phyloP scores from a whole-genome alignment of 371 early-diverging fungal genomes.

The Circinella minor region DNA sequence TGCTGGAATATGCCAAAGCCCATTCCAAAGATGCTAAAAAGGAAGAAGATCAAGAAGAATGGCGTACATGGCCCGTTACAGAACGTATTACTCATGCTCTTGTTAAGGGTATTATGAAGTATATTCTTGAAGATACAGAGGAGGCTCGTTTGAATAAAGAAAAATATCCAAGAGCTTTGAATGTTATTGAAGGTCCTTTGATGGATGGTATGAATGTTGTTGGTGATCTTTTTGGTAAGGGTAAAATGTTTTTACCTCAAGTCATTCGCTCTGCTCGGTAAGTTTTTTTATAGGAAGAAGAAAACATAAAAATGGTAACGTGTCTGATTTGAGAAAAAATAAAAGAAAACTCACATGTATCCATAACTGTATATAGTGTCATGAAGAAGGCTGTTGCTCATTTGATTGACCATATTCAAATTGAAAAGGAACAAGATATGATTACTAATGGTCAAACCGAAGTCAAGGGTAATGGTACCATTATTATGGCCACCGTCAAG shows the following conservation, averaged over 20 bases:
- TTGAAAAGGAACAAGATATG: constrained; percentile 76
- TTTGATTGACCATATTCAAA: constrained; percentile 90
- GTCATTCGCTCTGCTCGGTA: constrained; percentile 92
- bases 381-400: constrained; percentile 97
- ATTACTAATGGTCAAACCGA: constrained; percentile 48
- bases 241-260: constrained; percentile 97
- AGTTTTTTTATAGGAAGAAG: neutral
- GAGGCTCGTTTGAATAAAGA: constrained; percentile 77
- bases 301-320: too few relatives aligned
- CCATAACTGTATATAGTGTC: constrained; percentile 36
- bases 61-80: constrained; percentile 80
- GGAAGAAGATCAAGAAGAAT: constrained; percentile 83
- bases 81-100: constrained; percentile 81
- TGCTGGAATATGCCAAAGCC: constrained; percentile 85
- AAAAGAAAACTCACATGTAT: neutral
- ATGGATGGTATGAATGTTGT: constrained; percentile 94
- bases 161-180: constrained; percentile 83
- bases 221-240: constrained; percentile 90
- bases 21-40: constrained; percentile 77
- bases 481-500: constrained; percentile 94
- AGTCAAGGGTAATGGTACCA: constrained; percentile 68
- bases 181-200: constrained; percentile 94
- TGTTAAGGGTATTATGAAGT: constrained; percentile 92
- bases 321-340: too few relatives aligned
- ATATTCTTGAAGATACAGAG: constrained; percentile 91